These are phyloP conservation scores for Alternaria atra DNA, from an alignment of 2,329 filamentous ascomycete species.

Conservation along the genomic window DNA sequence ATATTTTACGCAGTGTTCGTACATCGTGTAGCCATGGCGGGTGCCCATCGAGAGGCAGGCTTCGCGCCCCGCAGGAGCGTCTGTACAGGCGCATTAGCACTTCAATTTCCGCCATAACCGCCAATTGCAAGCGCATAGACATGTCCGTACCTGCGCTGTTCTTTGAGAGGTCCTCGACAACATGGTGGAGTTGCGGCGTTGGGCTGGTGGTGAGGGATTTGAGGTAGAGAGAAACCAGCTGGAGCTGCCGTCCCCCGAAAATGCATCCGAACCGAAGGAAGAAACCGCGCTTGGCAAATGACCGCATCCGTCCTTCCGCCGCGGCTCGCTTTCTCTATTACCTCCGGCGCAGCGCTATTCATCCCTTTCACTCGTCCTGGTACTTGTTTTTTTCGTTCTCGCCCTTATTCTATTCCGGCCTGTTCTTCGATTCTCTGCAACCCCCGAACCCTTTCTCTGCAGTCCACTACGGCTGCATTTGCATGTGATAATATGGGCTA, in stretches of 20 bases:
- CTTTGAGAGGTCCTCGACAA: constrained; percentile 56
- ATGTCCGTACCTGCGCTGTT: constrained; percentile 59
- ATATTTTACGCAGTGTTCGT: constrained; percentile 40
- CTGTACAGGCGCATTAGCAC: constrained; percentile 52
- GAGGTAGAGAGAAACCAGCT: constrained; percentile 44
- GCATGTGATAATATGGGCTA: constrained; percentile 5
- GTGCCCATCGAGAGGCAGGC: constrained; percentile 58
- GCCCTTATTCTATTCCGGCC: neutral
- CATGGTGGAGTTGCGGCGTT: constrained; percentile 50
- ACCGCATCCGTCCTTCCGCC: constrained; percentile 36
- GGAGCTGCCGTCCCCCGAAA: constrained; percentile 45
- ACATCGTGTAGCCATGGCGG: constrained; percentile 65
- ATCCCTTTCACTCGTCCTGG: neutral
- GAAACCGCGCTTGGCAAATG: constrained; percentile 40
- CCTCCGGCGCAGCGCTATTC: neutral
- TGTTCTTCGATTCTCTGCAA: neutral
- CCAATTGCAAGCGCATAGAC: constrained; percentile 36
- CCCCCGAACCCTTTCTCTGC: neutral
- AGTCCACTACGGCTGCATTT: neutral
- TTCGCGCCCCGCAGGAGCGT: constrained; percentile 65
- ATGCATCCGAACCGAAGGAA: constrained; percentile 39
- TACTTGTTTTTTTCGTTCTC: neutral
- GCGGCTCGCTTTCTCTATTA: constrained; percentile 21
- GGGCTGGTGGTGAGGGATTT: constrained; percentile 47
- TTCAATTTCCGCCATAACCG: constrained; percentile 4